These are phyloP conservation scores for Orbilia brochopaga DNA, from an alignment of 2,329 filamentous ascomycete genomes.

Conservation along the genomic window DNA sequence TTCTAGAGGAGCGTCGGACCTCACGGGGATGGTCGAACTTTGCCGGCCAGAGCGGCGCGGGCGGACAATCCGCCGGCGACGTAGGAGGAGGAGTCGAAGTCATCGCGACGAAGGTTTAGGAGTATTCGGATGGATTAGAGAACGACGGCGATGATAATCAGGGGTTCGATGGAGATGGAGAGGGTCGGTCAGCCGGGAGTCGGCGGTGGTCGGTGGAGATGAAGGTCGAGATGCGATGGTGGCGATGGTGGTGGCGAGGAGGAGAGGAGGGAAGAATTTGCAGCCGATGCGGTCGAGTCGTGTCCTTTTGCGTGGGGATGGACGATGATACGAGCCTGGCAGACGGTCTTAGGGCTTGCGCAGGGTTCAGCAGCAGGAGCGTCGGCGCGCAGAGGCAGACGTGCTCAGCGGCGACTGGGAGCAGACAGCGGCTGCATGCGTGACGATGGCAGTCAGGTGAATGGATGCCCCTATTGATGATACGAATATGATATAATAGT, in stretches of 20 bases:
- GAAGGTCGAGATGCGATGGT: not conserved
- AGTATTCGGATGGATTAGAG: slow-evolving; percentile 3
- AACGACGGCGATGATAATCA: not conserved
- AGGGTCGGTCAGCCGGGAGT: no score
- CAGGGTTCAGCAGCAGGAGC: not conserved
- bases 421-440: slow-evolving; percentile 4
- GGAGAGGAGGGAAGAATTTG: slow-evolving; percentile 2
- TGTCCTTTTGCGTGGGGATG: slow-evolving; percentile 11
- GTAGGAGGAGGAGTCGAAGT: slow-evolving; percentile 35
- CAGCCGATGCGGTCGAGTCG: slow-evolving; percentile 3
- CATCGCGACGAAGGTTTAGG: slow-evolving; percentile 16
- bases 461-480: no score
- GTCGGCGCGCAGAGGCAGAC: not conserved
- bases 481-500: no score
- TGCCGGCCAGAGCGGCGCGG: slow-evolving; percentile 38
- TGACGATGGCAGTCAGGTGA: not conserved
- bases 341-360: not conserved
- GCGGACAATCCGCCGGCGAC: slow-evolving; percentile 29
- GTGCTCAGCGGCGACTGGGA: slow-evolving; percentile 7
- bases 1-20: slow-evolving; percentile 37
- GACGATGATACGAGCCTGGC: not conserved
- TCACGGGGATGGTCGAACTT: slow-evolving; percentile 44
- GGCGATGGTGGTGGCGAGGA: slow-evolving; percentile 10
- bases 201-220: slow-evolving; percentile 3
- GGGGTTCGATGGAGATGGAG: not conserved